Percentiles rank a stretch among this genome's conserved stretches.
phyloP scores from a whole-genome alignment of 2,329 filamentous ascomycete genomes.

The Emergomyces pasteurianus region DNA sequence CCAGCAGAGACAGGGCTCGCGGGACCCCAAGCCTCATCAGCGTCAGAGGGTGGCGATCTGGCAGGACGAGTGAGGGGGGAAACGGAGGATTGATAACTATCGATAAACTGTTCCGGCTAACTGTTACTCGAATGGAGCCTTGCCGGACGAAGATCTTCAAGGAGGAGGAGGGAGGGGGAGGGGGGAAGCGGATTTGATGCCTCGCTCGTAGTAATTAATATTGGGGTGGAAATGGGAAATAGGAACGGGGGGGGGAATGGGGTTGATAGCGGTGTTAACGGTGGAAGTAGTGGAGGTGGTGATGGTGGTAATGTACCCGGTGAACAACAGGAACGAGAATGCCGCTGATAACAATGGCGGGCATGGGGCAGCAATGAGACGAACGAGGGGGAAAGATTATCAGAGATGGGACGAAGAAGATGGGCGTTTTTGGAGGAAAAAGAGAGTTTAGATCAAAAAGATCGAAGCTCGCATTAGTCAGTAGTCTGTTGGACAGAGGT shows the following conservation, averaged over 20 bases:
- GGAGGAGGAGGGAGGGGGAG: background rate
- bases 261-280: background rate
- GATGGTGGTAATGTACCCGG: background rate
- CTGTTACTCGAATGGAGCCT: background rate
- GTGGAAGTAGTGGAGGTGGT: background rate
- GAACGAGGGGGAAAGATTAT: background rate
- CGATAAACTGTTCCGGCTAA: background rate
- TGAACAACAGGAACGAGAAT: background rate
- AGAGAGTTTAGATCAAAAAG: no score
- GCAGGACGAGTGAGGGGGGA: background rate
- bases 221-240: background rate
- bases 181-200: no score
- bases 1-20: background rate
- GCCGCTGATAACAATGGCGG: background rate
- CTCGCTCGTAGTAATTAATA: no score
- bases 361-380: background rate
- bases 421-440: background rate
- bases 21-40: background rate
- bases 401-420: background rate
- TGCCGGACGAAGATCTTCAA: background rate
- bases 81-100: background rate
- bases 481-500: background rate
- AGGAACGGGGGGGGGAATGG: no score
- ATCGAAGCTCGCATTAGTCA: no score
- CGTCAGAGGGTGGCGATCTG: background rate